Conservation (phyloP, 495 filamentous ascomycete species). For the Lichenothelia convexa region DNA sequence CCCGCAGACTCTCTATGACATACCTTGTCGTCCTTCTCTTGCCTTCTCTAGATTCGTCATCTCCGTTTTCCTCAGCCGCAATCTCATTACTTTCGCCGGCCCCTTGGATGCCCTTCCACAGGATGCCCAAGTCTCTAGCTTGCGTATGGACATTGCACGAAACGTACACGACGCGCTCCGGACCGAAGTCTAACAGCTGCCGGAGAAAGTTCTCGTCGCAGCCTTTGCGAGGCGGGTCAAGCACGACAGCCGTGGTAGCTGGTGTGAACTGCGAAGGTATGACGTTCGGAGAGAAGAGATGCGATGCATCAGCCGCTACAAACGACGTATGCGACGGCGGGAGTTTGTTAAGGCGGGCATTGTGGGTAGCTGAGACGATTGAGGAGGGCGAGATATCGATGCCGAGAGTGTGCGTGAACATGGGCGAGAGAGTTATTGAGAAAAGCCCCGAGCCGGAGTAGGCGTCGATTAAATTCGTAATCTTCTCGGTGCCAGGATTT, state of each 20-base stretch:
- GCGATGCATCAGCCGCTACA: constrained; percentile 64
- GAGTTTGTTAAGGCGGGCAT: constrained; percentile 64
- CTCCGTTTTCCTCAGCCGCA: no score
- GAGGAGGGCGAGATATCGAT: constrained; percentile 54
- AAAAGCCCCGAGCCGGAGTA: constrained; percentile 96
- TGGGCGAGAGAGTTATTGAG: constrained; percentile 73
- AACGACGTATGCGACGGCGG: constrained; percentile 45
- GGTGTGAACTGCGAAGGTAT: constrained; percentile 42
- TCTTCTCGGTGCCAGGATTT: constrained; percentile 23
- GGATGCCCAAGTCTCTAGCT: constrained; percentile 71
- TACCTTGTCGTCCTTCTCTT: no score
- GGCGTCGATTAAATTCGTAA: constrained; percentile 83
- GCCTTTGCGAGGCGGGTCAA: constrained; percentile 89
- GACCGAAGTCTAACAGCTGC: constrained; percentile 60
- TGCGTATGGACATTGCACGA: constrained; percentile 97
- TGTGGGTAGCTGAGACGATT: constrained; percentile 55
- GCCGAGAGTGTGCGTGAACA: constrained; percentile 53
- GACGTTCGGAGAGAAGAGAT: constrained; percentile 52
- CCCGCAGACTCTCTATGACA: constrained; percentile 76
- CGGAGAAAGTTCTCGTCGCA: constrained; percentile 70
- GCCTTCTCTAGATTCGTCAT: no score
- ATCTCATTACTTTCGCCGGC: constrained; percentile 27
- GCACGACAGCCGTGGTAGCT: constrained; percentile 70
- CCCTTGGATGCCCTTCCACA: constrained; percentile 44
- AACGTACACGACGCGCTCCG: constrained; percentile 72